A percentile compares a stretch with the other conserved stretches of the same genome.
Conservation (phyloP, 1,284 basidiomycete genomes). For the Sanguinoderma infundibulare region DNA sequence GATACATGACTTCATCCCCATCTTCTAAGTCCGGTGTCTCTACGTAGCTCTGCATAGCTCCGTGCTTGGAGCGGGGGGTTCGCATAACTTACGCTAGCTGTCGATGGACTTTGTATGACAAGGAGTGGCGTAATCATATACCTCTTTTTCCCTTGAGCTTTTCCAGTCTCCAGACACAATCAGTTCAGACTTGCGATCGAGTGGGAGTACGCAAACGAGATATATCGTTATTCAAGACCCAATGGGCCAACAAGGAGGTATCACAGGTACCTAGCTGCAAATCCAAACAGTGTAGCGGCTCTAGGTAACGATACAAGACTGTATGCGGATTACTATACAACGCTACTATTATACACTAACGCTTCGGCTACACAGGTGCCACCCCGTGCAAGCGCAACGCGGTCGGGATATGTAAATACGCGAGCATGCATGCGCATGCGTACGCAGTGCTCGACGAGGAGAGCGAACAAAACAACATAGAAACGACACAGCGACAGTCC, state of each 20-base stretch:
- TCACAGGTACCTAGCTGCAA: background rate
- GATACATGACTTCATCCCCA: constrained; percentile 92
- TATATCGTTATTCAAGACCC: background rate
- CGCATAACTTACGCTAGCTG: background rate
- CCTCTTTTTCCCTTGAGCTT: constrained; percentile 2
- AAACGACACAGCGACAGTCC: background rate
- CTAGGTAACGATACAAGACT: background rate
- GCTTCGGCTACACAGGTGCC: background rate
- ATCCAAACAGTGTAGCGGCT: background rate
- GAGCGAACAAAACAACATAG: background rate
- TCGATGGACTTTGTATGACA: constrained; percentile 18
- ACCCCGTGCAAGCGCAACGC: background rate
- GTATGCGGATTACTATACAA: background rate
- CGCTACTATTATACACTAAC: background rate
- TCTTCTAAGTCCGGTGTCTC: constrained; percentile 84
- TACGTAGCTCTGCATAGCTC: too few relatives aligned
- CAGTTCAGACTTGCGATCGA: too few relatives aligned
- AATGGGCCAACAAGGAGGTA: background rate
- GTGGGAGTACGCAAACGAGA: too few relatives aligned
- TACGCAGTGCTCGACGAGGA: background rate
- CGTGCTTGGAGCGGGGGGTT: background rate
- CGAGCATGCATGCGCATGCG: too few relatives aligned
- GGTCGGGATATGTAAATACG: background rate
- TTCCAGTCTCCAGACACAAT: background rate
- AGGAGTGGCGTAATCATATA: constrained; percentile 26